Percentiles rank a stretch among this genome's conserved stretches.
Conservation (phyloP, 345 rosid genomes). For the Syzygium jambos region DNA sequence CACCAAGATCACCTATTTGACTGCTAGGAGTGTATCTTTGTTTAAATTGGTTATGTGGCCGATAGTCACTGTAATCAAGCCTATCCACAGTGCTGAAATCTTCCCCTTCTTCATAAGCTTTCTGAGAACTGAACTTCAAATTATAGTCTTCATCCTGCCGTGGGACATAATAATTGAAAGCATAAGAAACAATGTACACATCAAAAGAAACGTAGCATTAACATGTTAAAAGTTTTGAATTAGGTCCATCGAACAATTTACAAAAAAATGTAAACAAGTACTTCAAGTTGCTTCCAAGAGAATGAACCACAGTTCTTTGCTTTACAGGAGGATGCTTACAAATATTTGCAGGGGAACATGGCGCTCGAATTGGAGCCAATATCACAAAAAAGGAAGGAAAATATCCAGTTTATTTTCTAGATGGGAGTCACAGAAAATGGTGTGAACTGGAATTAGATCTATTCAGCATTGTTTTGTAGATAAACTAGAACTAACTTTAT, state of each 20-base stretch:
- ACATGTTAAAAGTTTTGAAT: neutral
- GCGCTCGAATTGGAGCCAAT: neutral
- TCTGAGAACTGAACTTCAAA: conserved; percentile 29
- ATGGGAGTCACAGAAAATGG: neutral
- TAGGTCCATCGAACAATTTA: neutral
- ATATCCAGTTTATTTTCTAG: neutral
- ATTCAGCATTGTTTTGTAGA: neutral
- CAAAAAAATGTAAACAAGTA: neutral
- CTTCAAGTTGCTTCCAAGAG: neutral
- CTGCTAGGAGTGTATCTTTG: conserved; percentile 24
- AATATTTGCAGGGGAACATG: neutral
- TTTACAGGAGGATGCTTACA: neutral
- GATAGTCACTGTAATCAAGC: conserved; percentile 33
- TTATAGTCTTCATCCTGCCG: conserved; percentile 41
- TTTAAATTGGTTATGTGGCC: conserved; percentile 27
- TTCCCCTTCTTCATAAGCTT: conserved; percentile 30
- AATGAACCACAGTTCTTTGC: neutral
- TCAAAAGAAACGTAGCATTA: neutral
- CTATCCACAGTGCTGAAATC: conserved; percentile 17
- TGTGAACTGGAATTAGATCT: neutral
- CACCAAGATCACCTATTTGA: conserved; percentile 25
- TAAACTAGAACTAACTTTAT: neutral
- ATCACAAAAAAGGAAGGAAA: neutral
- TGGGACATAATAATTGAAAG: conserved; percentile 8
- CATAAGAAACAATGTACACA: neutral